Conservation (phyloP, 495 filamentous ascomycete genomes). For the Bathelium albidoporum region DNA sequence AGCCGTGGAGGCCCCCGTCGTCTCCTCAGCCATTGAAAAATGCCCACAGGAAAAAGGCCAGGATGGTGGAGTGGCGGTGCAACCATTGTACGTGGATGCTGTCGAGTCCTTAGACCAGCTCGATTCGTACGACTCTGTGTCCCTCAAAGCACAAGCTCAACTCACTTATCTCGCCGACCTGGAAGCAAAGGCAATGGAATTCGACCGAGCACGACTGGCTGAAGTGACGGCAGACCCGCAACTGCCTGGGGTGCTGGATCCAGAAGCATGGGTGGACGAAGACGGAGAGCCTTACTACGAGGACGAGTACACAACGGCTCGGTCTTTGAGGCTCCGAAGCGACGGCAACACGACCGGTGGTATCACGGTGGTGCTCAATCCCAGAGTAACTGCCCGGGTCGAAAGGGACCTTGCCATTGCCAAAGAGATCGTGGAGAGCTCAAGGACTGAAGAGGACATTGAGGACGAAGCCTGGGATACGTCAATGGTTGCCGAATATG, state of each 20-base stretch:
- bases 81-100: neutral
- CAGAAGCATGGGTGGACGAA: conserved; percentile 51
- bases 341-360: conserved; percentile 68
- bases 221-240: conserved; percentile 17
- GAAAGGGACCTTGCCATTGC: conserved; percentile 60
- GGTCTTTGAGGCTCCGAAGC: conserved; percentile 59
- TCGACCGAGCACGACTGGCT: conserved; percentile 22
- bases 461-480: conserved; percentile 87
- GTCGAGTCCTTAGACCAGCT: neutral
- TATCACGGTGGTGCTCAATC: conserved; percentile 62
- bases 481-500: conserved; percentile 98
- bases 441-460: conserved; percentile 50
- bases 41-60: neutral
- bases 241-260: conserved; percentile 38
- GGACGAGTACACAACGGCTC: conserved; percentile 67
- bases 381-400: conserved; percentile 50
- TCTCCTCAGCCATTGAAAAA: neutral
- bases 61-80: neutral
- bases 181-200: conserved; percentile 19
- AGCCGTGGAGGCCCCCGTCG: neutral
- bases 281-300: conserved; percentile 72
- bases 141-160: conserved; percentile 10
- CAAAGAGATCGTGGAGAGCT: conserved; percentile 52
- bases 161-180: conserved; percentile 23
- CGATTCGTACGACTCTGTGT: conserved; percentile 1